phyloP scores from a whole-genome alignment of 352 stramenopile genomes.

The Blastocystis sp. region DNA sequence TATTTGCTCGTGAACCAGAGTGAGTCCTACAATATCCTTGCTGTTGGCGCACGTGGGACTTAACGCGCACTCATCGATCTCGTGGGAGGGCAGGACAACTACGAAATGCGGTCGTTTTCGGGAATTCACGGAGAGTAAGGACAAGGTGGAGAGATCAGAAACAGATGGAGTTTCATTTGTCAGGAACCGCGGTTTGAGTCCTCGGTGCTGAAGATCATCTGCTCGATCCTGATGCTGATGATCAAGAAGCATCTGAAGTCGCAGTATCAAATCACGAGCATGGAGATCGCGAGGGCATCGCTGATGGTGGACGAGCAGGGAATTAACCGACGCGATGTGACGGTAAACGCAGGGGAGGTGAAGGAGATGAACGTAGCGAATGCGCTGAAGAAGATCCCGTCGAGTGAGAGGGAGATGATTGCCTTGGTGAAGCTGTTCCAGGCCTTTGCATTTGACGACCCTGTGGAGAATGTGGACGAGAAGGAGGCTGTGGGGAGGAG shows the following conservation, averaged over 20 bases:
- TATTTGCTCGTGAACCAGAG: constrained; percentile 56
- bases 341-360: neutral
- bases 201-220: neutral
- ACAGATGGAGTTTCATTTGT: neutral
- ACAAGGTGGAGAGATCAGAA: neutral
- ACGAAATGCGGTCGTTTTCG: neutral
- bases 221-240: constrained; percentile 39
- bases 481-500: too few species aligned
- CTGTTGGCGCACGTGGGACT: neutral
- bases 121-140: neutral
- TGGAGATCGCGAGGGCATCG: constrained; percentile 6
- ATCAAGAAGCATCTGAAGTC: constrained; percentile 61
- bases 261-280: constrained; percentile 50
- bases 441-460: constrained; percentile 10
- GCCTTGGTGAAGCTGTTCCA: constrained; percentile 28
- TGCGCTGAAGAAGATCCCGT: neutral
- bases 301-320: constrained; percentile 8
- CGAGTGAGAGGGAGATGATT: constrained; percentile 14
- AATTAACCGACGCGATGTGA: constrained; percentile 24
- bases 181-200: neutral
- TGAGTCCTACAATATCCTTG: constrained; percentile 54
- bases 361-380: neutral
- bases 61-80: constrained; percentile 26
- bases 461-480: constrained; percentile 26
- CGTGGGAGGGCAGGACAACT: constrained; percentile 44